Evolutionary conservation across 192 early-diverging fungal species (phyloP), one percentile per base, ranked within the genome.

Genomic region (Paraglomus occultum): DNA sequence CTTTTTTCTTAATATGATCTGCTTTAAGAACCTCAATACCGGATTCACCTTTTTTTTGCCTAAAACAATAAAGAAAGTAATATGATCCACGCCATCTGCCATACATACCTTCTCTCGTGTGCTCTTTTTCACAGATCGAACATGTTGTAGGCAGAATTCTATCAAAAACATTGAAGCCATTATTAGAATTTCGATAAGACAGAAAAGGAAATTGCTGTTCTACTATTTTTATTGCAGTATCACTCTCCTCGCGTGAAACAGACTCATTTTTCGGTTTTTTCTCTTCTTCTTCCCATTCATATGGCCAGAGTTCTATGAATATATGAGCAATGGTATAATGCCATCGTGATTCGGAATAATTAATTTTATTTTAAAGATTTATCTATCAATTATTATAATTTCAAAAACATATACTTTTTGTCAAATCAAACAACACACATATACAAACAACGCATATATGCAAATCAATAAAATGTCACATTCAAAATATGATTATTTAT

Each of bases 401-500:
- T 54, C 17, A 54, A 54, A n/a, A n/a, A 54, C 17, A 57, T 57
- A 57, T 20, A 57, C 54, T 57, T 57, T 57, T 57, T 18, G 54
- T 57, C 31, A 31, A 3, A 31, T 18, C 11, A 11, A 17, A 57
- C 20, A 57, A 17, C 11, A 1, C 20, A 31, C 31, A 31, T 31
- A 31, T 31, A 31, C 31, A 31, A 31, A 31, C 31, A 31, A 31
- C 31, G 38, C 6, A 51, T n/a, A 51, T 57, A 57, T 57, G 6
- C 54, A 57, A 57, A 57, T 57, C 54, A 57, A 57, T 57, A 57
- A 57, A 57, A 57, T 57, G 54, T n/a, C n/a, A n/a, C n/a, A n/a
- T n/a, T n/a, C n/a, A n/a, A n/a, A n/a, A n/a, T n/a, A n/a, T n/a
- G n/a, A n/a, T n/a, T n/a, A n/a, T n/a, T n/a, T n/a, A n/a, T n/a